A percentile compares a stretch with the other conserved stretches of the same genome.
These are phyloP conservation scores for Bolboschoenus planiculmis DNA, from an alignment of 176 grass and related monocot species.

Conservation along the genomic window DNA sequence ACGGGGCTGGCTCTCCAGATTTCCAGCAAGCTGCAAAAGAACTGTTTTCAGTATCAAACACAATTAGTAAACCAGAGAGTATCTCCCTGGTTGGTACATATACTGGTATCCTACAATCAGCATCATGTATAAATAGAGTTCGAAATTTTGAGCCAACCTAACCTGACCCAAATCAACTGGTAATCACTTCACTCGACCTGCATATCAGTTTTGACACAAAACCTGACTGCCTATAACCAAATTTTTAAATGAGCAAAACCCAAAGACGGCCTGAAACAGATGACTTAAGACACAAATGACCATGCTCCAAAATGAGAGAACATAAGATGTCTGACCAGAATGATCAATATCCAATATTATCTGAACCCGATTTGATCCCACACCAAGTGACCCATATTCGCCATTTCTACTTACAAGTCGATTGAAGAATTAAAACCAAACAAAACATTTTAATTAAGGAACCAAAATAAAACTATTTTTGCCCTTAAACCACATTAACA, in stretches of 20 bases:
- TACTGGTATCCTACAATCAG: conserved; percentile 10
- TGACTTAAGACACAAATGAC: background rate
- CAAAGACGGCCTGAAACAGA: background rate
- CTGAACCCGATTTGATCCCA: background rate
- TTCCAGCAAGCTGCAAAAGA: conserved; percentile 94
- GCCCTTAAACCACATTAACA: no score
- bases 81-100: background rate
- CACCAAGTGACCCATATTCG: background rate
- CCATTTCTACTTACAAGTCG: background rate
- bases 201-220: background rate
- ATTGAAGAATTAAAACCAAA: background rate
- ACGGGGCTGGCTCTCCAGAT: conserved; percentile 77
- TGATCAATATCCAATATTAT: background rate
- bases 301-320: background rate
- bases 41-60: conserved; percentile 32
- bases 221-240: background rate
- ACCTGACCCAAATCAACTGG: background rate
- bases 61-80: conserved; percentile 1
- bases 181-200: background rate
- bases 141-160: background rate
- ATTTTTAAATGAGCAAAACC: background rate
- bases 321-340: background rate
- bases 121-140: conserved; percentile 10
- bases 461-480: background rate
- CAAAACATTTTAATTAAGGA: background rate